Evolutionary conservation across 192 early-diverging fungal species (phyloP).

Genomic region (Rhizophlyctis rosea): DNA sequence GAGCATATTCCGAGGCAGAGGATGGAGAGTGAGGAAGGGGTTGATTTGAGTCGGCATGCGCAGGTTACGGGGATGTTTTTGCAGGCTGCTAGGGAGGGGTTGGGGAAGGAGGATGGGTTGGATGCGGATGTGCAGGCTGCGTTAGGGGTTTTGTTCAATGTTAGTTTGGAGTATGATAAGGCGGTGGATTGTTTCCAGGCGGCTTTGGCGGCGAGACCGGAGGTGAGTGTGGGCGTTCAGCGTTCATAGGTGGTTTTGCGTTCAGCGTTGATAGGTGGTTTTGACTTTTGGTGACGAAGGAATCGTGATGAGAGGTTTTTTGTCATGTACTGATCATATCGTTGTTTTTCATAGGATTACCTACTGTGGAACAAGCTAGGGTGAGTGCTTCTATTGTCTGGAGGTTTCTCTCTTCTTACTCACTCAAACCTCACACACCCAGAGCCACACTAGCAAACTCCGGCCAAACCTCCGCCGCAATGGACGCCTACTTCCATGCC

Average conservation of each 20-base stretch:
- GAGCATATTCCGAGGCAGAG: conserved; percentile 32
- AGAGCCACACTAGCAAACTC: conserved; percentile 90
- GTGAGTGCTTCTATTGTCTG: neutral
- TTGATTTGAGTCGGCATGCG: conserved; percentile 57
- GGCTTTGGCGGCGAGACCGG: conserved; percentile 77
- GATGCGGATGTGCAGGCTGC: conserved; percentile 93
- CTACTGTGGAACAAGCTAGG: conserved; percentile 96
- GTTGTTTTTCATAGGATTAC: conserved; percentile 76
- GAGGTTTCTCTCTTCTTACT: neutral
- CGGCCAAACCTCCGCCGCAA: conserved; percentile 68
- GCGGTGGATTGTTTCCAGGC: conserved; percentile 96
- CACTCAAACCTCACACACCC: neutral
- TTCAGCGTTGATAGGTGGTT: too few species aligned
- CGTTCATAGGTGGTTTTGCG: too few species aligned
- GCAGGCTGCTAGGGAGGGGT: conserved; percentile 64
- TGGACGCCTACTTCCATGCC: conserved; percentile 92
- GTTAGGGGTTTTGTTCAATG: conserved; percentile 93
- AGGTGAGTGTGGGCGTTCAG: too few species aligned
- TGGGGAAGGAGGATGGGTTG: conserved; percentile 59
- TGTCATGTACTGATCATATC: too few species aligned
- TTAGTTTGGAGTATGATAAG: conserved; percentile 89
- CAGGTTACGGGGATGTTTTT: conserved; percentile 75
- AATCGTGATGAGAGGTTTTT: too few species aligned
- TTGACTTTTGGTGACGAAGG: conserved; percentile 1
- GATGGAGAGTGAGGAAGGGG: conserved; percentile 18